Evolutionary conservation across 2,329 filamentous ascomycete species (phyloP).

Genomic region (Fusarium beomiforme): DNA sequence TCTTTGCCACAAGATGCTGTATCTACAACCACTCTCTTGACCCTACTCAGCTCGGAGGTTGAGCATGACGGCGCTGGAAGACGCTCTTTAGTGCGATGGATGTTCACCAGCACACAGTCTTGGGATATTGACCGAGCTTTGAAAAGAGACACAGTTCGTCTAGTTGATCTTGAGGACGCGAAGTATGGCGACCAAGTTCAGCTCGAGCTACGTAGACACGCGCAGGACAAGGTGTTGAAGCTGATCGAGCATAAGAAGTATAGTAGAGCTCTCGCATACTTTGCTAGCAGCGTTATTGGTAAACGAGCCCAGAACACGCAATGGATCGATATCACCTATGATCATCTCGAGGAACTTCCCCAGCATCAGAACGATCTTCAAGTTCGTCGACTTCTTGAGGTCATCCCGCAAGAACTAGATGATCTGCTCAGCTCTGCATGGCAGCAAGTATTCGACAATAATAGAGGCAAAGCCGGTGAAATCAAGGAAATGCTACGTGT

Average conservation of each 20-base stretch:
- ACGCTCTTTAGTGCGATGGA: conserved; percentile 46
- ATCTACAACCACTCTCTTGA: conserved; percentile 21
- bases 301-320: conserved; percentile 55
- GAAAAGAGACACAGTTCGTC: background rate
- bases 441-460: conserved; percentile 49
- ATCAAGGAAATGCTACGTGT: conserved; percentile 56
- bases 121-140: conserved; percentile 15
- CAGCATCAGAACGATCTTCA: conserved; percentile 50
- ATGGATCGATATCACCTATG: conserved; percentile 56
- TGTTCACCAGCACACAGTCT: conserved; percentile 51
- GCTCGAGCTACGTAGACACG: conserved; percentile 36
- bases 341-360: conserved; percentile 53
- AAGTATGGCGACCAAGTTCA: conserved; percentile 34
- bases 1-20: conserved; percentile 46
- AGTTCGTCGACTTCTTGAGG: conserved; percentile 52
- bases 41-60: conserved; percentile 4
- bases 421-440: conserved; percentile 51
- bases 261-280: conserved; percentile 54
- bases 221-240: conserved; percentile 49
- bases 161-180: conserved; percentile 33
- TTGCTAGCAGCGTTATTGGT: conserved; percentile 54
- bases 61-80: conserved; percentile 5
- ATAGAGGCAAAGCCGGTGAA: conserved; percentile 47
- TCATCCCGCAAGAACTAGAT: conserved; percentile 52
- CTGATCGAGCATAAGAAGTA: conserved; percentile 51